phyloP scores from a whole-genome alignment of 805 yeast genomes.

The Candida railenensis region DNA sequence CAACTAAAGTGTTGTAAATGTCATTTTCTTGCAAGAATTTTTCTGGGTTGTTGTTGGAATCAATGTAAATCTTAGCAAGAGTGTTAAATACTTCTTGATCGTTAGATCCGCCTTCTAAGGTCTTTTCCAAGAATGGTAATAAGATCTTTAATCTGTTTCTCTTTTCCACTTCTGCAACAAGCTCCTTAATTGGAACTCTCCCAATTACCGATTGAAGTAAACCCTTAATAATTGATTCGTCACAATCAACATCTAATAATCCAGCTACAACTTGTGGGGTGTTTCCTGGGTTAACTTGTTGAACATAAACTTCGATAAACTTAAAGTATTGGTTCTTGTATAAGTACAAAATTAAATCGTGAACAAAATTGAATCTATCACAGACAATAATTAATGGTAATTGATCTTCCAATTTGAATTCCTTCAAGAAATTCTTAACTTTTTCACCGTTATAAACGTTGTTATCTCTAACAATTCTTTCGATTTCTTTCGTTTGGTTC shows the following conservation, averaged over 20 bases:
- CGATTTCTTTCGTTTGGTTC: conserved; percentile 91
- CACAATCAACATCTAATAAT: conserved; percentile 94
- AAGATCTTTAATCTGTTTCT: conserved; percentile 90
- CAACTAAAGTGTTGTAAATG: conserved; percentile 87
- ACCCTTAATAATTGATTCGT: conserved; percentile 79
- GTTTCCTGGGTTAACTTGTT: conserved; percentile 93
- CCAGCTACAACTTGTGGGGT: conserved; percentile 98
- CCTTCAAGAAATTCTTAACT: conserved; percentile 95
- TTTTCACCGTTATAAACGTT: conserved; percentile 94
- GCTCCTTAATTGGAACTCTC: conserved; percentile 86
- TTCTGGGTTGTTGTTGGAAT: conserved; percentile 96
- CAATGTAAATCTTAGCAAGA: conserved; percentile 95
- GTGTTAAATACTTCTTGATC: conserved; percentile 94
- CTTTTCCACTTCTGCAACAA: conserved; percentile 93
- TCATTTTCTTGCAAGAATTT: conserved; percentile 90
- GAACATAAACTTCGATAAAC: conserved; percentile 96
- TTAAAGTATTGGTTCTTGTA: conserved; percentile 96
- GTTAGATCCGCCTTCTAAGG: conserved; percentile 76
- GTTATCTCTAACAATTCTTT: conserved; percentile 92
- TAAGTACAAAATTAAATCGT: conserved; percentile 87
- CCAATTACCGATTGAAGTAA: conserved; percentile 85
- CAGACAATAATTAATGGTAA: conserved; percentile 95
- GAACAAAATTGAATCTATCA: conserved; percentile 87
- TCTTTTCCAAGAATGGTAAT: conserved; percentile 89
- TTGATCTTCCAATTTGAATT: conserved; percentile 90